A percentile compares a stretch with the other conserved stretches of the same genome.
phyloP scores from a whole-genome alignment of 1,284 basidiomycete species.

The Leccinum pachyderme region DNA sequence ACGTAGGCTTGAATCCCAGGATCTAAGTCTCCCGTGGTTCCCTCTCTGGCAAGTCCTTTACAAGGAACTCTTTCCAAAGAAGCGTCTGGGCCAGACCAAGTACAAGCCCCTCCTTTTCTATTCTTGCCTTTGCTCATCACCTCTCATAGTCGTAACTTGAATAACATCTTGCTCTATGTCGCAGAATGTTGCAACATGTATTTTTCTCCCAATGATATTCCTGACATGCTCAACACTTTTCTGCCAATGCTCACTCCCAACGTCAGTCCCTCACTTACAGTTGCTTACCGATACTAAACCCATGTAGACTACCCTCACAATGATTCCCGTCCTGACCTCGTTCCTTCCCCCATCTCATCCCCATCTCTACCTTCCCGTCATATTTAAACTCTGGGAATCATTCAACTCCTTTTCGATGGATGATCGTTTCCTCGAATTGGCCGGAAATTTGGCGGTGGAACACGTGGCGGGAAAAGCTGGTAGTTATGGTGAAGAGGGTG shows the following conservation, averaged over 20 bases:
- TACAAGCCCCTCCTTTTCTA: slow-evolving; percentile 48
- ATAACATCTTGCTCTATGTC: slow-evolving; percentile 52
- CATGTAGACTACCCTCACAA: slow-evolving; percentile 57
- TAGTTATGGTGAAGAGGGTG: slow-evolving; percentile 50
- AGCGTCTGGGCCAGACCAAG: slow-evolving; percentile 36
- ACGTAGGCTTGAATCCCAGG: slow-evolving; percentile 51
- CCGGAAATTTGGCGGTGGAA: slow-evolving; percentile 74
- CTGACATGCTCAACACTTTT: slow-evolving; percentile 87
- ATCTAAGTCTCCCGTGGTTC: slow-evolving; percentile 62
- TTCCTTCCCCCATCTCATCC: slow-evolving; percentile 74
- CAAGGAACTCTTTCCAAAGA: slow-evolving; percentile 64
- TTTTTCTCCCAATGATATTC: slow-evolving; percentile 86
- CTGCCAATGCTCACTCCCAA: slow-evolving; percentile 43
- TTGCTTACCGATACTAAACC: background rate
- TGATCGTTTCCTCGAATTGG: slow-evolving; percentile 82
- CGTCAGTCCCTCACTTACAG: slow-evolving; percentile 15
- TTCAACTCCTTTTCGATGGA: slow-evolving; percentile 82
- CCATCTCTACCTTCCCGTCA: slow-evolving; percentile 66
- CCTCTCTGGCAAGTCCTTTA: slow-evolving; percentile 59
- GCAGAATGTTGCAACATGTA: slow-evolving; percentile 82
- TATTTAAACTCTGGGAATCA: slow-evolving; percentile 85
- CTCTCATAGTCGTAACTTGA: slow-evolving; percentile 28
- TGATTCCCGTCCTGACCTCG: slow-evolving; percentile 70
- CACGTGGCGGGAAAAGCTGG: slow-evolving; percentile 67
- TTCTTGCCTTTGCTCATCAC: slow-evolving; percentile 17